Percentiles rank a stretch among this genome's conserved stretches.
Evolutionary conservation across 2,329 filamentous ascomycete species (phyloP).

Genomic region (Pseudogymnoascus pannorum): DNA sequence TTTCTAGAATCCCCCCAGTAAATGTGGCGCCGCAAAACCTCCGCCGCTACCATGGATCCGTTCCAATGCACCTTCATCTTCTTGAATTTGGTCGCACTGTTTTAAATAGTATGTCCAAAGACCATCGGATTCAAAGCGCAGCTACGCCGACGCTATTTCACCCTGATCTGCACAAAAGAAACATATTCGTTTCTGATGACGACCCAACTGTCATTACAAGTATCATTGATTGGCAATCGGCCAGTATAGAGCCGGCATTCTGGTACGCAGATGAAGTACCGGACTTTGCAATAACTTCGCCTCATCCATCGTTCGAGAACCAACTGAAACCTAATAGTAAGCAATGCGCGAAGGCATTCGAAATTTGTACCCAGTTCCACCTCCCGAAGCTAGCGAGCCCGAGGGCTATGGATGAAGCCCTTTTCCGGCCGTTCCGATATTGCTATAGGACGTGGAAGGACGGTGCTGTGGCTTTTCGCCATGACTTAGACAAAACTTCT

Average conservation of each 20-base stretch:
- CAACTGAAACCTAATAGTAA: conserved; percentile 22
- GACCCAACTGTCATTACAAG: conserved; percentile 32
- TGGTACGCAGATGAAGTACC: conserved; percentile 32
- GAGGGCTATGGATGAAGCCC: conserved; percentile 30
- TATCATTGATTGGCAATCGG: conserved; percentile 38
- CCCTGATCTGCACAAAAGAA: conserved; percentile 35
- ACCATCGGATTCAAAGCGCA: conserved; percentile 24
- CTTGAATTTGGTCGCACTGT: conserved; percentile 26
- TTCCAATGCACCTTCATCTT: conserved; percentile 29
- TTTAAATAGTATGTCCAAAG: conserved; percentile 26
- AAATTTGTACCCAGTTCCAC: conserved; percentile 26
- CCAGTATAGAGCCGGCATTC: conserved; percentile 34
- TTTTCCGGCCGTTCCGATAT: conserved; percentile 34
- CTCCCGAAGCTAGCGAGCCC: conserved; percentile 27
- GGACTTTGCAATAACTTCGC: conserved; percentile 31
- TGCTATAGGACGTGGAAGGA: conserved; percentile 36
- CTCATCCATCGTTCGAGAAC: conserved; percentile 18
- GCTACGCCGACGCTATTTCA: conserved; percentile 32
- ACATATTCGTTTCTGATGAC: conserved; percentile 35
- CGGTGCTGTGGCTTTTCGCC: conserved; percentile 31
- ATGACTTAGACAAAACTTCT: conserved; percentile 35
- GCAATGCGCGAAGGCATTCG: conserved; percentile 29
- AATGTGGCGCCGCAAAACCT: conserved; percentile 18
- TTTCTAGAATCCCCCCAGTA: conserved; percentile 30
- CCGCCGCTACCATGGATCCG: conserved; percentile 30